phyloP scores from a whole-genome alignment of 2,329 filamentous ascomycete genomes.

The Thelonectria discophora region DNA sequence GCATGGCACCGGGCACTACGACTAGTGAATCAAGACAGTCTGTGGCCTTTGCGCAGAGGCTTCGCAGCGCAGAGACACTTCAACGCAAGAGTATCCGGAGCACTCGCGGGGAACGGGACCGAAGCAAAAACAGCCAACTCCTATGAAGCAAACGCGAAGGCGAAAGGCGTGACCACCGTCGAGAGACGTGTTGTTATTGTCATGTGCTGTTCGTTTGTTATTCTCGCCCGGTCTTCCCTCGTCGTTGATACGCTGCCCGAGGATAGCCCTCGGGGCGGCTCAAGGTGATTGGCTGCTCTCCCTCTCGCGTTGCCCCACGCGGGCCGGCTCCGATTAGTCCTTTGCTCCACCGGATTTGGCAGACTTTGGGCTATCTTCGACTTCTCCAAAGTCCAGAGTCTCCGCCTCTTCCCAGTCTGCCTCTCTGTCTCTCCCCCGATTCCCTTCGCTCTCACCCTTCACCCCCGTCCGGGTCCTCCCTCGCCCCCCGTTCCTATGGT shows the following conservation, averaged over 20 bases:
- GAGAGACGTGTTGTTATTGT: slow-evolving; percentile 25
- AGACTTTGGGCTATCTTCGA: neutral
- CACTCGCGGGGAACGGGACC: too few species aligned
- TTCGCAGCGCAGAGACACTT: too few species aligned
- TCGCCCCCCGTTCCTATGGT: neutral
- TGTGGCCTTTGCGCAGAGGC: too few species aligned
- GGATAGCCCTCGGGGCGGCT: too few species aligned
- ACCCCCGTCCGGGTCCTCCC: neutral
- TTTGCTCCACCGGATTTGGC: neutral
- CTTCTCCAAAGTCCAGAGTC: neutral
- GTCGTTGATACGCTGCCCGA: slow-evolving; percentile 17
- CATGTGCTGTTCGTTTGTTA: slow-evolving; percentile 20
- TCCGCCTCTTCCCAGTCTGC: neutral
- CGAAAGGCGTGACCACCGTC: slow-evolving; percentile 3
- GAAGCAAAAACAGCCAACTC: neutral
- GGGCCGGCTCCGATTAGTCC: slow-evolving; percentile 12
- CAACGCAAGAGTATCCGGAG: too few species aligned
- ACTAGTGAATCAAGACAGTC: too few species aligned
- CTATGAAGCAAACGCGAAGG: slow-evolving; percentile 4
- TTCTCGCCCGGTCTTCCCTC: slow-evolving; percentile 1
- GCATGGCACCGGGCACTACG: too few species aligned
- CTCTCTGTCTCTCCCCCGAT: neutral
- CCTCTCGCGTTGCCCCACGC: neutral
- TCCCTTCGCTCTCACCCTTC: neutral
- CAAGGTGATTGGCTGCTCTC: too few species aligned